Percentiles rank a stretch among this genome's conserved stretches.
These are phyloP conservation scores for Tuber umbilicatum DNA, from an alignment of 495 filamentous ascomycete genomes.

Conservation along the genomic window DNA sequence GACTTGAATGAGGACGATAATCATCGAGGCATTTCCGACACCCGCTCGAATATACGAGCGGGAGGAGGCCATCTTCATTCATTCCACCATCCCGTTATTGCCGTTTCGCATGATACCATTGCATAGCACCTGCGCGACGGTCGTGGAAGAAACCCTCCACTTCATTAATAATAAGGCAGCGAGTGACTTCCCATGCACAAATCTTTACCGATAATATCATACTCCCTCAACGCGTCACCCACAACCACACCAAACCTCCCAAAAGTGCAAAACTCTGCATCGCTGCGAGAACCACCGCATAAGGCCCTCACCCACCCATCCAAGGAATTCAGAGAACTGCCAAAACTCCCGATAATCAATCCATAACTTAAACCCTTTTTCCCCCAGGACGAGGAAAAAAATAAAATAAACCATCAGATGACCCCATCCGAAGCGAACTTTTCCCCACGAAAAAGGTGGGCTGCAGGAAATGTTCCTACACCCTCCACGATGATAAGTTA, in stretches of 20 bases:
- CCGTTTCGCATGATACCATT: neutral
- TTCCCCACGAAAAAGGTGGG: neutral
- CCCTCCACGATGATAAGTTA: neutral
- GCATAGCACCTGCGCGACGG: neutral
- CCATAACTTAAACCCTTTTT: neutral
- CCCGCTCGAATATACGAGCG: neutral
- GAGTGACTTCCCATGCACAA: neutral
- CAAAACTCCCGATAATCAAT: neutral
- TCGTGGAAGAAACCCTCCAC: neutral
- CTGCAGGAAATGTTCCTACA: neutral
- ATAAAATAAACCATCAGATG: conserved; percentile 2
- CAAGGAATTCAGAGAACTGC: neutral
- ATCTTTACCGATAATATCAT: too few relatives aligned
- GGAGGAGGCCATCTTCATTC: neutral
- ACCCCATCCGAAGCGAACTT: neutral
- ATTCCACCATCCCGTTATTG: neutral
- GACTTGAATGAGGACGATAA: neutral
- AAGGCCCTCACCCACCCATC: neutral
- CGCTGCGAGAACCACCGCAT: neutral
- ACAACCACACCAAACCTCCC: neutral
- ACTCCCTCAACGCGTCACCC: neutral
- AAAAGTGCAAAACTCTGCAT: neutral
- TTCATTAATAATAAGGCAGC: neutral
- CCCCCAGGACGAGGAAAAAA: neutral
- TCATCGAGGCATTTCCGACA: neutral